Evolutionary conservation across 768 basidiomycete species (phyloP).

Genomic region (Rhodotorula kratochvilovae): DNA sequence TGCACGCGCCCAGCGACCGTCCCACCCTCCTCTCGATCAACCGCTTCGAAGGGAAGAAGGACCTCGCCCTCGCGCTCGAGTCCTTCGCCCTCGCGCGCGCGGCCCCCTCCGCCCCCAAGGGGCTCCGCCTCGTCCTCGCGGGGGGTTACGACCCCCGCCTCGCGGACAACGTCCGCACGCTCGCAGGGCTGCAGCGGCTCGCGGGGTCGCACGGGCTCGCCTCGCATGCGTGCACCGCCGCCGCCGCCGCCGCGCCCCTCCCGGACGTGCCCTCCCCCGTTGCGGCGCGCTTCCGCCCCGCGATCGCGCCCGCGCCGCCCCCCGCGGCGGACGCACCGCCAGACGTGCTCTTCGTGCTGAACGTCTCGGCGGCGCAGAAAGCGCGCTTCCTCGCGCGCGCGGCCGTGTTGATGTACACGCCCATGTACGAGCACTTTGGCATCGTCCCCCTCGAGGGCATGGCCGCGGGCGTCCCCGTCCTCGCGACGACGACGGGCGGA

Average conservation of each 20-base stretch:
- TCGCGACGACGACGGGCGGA: constrained; percentile 78
- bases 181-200: constrained; percentile 60
- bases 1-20: constrained; percentile 51
- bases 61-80: constrained; percentile 70
- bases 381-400: constrained; percentile 69
- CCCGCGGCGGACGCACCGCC: constrained; percentile 46
- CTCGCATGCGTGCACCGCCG: constrained; percentile 41
- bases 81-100: constrained; percentile 61
- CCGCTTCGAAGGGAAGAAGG: constrained; percentile 94
- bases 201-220: constrained; percentile 58
- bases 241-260: constrained; percentile 3
- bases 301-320: constrained; percentile 18
- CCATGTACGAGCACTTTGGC: constrained; percentile 92
- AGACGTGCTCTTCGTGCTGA: constrained; percentile 80
- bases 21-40: constrained; percentile 81
- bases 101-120: constrained; percentile 36
- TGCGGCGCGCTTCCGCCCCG: constrained; percentile 28
- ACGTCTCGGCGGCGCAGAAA: constrained; percentile 80
- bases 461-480: constrained; percentile 80
- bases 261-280: constrained; percentile 5
- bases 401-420: constrained; percentile 83
- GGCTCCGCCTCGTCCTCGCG: constrained; percentile 69
- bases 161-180: constrained; percentile 69
- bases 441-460: constrained; percentile 94
- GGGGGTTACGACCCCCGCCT: constrained; percentile 90